Evolutionary conservation across 2,329 filamentous ascomycete species (phyloP), one percentile per base, ranked within the genome.

Genomic region (Ophiocordyceps australis): DNA sequence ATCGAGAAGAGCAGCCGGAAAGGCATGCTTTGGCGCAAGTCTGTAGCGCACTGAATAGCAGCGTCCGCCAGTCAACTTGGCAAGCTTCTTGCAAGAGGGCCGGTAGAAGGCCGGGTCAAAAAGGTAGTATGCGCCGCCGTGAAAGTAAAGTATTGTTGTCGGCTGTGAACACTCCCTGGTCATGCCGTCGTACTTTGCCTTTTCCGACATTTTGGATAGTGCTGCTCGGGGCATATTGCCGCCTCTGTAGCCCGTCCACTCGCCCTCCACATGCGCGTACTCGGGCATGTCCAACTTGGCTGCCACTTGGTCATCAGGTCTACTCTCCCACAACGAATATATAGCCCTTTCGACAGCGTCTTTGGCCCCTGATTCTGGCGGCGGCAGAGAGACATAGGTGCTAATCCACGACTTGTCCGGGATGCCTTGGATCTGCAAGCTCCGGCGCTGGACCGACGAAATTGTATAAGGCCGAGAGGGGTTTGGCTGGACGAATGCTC

Each of bases 371-470:
- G 42, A 60, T 44, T 56, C 66, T 30, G 65, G 55, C 0, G 74
- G 76, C 3, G 54, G 52, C 0, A 69, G 65, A 11, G 81, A 54
- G 1, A 62, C 65, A 22, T 78, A 73, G 28, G 69, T 76, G 38
- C 73, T 74, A 14, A 92, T 61, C 85, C 85, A 94, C 35, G 89
- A 70, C 23, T 65, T 67, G 4, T 82, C 82, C 43, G 80, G 83
- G 41, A 91, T 57, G 1, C 68, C 71, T 0, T 64, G 64, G 28
- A 78, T 75, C 30, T 58, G 66, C 23, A 65, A 51, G 2, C 67
- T 65, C n/a, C 66, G 38, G 22, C 51, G 55, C 48, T 94, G 86
- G 6, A 65, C 51, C 32, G 69, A 62, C 1, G 62, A 55, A 14
- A 91, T 50, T 15, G 68, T 57, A 9, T 38, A 43, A 0, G 59